Percentiles rank a stretch among this genome's conserved stretches.
Conservation (phyloP, 306 rosid genomes). For the Psophocarpus tetragonolobus region DNA sequence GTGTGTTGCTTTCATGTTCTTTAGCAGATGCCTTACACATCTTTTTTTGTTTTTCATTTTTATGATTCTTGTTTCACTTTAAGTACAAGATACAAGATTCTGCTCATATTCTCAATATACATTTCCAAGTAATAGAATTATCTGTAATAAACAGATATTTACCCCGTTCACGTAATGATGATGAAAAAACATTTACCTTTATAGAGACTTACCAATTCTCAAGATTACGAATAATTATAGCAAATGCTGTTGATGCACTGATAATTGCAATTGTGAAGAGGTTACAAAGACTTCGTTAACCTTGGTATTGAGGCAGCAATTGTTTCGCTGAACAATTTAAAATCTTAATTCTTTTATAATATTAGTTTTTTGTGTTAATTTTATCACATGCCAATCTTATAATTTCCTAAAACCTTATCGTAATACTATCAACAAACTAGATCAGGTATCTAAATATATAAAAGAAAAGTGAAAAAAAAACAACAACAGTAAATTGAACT, state of each 20-base stretch:
- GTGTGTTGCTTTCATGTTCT: conserved; percentile 29
- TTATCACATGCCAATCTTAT: no score
- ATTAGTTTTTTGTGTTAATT: no score
- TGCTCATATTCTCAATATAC: neutral
- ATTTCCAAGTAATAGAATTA: neutral
- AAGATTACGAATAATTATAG: neutral
- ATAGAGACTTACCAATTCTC: neutral
- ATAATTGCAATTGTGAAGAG: neutral
- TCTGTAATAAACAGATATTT: neutral
- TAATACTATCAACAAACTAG: neutral
- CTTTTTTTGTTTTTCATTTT: conserved; percentile 18
- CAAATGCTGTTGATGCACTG: neutral
- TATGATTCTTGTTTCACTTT: conserved; percentile 32
- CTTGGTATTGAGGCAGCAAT: neutral
- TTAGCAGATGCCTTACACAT: conserved; percentile 16
- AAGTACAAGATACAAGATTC: conserved; percentile 28
- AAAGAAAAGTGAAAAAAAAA: neutral
- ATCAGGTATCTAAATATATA: neutral
- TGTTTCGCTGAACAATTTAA: neutral
- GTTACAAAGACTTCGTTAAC: neutral
- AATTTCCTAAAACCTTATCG: no score
- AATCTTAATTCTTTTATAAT: no score
- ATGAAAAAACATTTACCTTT: no score
- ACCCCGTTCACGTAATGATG: neutral
- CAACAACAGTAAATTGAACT: neutral